phyloP scores from a whole-genome alignment of 2,329 filamentous ascomycete genomes.

The Epichloe sibirici region DNA sequence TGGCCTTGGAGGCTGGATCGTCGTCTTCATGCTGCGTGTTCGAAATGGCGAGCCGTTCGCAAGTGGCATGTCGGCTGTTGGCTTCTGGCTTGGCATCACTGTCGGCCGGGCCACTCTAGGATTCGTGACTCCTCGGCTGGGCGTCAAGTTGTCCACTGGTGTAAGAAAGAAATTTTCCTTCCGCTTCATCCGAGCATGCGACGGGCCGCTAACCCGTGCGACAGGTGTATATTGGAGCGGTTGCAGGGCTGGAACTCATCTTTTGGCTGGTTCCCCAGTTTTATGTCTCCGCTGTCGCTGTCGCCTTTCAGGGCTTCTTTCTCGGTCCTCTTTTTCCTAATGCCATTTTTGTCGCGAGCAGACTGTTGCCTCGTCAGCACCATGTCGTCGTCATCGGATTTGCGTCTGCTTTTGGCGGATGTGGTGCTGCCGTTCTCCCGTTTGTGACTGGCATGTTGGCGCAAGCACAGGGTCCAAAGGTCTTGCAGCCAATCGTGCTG shows the following conservation, averaged over 20 bases:
- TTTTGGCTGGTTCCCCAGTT: slow-evolving; percentile 49
- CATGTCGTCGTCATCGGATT: slow-evolving; percentile 66
- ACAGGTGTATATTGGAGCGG: slow-evolving; percentile 51
- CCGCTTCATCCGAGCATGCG: not conserved
- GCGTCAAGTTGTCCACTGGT: slow-evolving; percentile 52
- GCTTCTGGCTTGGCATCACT: slow-evolving; percentile 68
- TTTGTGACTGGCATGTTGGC: slow-evolving; percentile 53
- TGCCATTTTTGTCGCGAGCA: slow-evolving; percentile 55
- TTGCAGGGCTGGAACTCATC: slow-evolving; percentile 50
- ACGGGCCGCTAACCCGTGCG: slow-evolving; percentile 23
- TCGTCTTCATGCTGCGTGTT: slow-evolving; percentile 66
- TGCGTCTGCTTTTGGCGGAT: slow-evolving; percentile 58
- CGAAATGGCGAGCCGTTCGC: slow-evolving; percentile 52
- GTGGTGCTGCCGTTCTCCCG: slow-evolving; percentile 49
- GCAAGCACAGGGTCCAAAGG: slow-evolving; percentile 31
- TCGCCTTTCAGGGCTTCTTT: slow-evolving; percentile 60
- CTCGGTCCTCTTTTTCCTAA: slow-evolving; percentile 64
- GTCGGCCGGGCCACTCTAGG: slow-evolving; percentile 54
- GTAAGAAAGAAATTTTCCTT: slow-evolving; percentile 1
- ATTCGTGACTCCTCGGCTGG: slow-evolving; percentile 58
- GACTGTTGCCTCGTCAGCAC: slow-evolving; percentile 54
- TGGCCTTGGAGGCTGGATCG: slow-evolving; percentile 66
- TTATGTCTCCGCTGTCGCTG: slow-evolving; percentile 42
- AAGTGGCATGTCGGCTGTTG: slow-evolving; percentile 58
- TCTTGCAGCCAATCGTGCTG: slow-evolving; percentile 38